Base-by-base conservation (phyloP, 495 filamentous ascomycete species). In the Amniculicola lignicola region DNA sequence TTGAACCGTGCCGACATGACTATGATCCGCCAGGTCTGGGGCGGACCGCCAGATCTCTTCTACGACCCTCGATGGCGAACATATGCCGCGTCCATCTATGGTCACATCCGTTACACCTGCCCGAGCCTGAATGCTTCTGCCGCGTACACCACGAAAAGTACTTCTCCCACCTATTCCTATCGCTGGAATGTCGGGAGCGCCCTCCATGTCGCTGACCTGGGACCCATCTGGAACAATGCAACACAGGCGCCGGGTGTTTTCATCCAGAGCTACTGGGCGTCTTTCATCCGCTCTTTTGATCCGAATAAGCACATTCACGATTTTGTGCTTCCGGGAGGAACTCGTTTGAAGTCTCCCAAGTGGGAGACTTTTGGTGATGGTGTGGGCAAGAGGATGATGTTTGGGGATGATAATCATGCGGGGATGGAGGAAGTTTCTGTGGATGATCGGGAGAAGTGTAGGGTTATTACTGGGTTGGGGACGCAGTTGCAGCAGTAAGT, bases 81-180 rank as follows among this genome's bases (percentile, higher is more conserved):
- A 0, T 78, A 82, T n/a, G 72, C 77, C 12, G 75, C 77, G 51
- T 74, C 78, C 33, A 80, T 79, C 2, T 90, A 88, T 62, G 85
- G 85, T 19, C 83, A 89, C 59, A 75, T 88, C 52, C 79, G 85
- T n/a, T 89, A 89, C 69, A 84, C 75, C 62, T 90, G 87, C 50
- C 85, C 85, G 0, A 78, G 77, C 1, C 72, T 87, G 18, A 63
- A 59, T 28, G 36, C 59, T 16, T 52, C 54, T 3, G 23, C 42
- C 14, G 54, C 49, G 11, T 63, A 59, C 38, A 38, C 49, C 15
- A 38, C 33, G 2, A 28, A 48, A n/a, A 46, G 31, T 14, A 33
- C 25, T 12, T n/a, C 1, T 10, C 38, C 48, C 22, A 52, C 50
- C 15, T 63, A 47, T 75, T 24, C 59, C 81, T 90, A 89, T 61